Evolutionary conservation across 495 filamentous ascomycete genomes (phyloP), one percentile per base, ranked within the genome.

Genomic region (Talaromyces stipitatus): DNA sequence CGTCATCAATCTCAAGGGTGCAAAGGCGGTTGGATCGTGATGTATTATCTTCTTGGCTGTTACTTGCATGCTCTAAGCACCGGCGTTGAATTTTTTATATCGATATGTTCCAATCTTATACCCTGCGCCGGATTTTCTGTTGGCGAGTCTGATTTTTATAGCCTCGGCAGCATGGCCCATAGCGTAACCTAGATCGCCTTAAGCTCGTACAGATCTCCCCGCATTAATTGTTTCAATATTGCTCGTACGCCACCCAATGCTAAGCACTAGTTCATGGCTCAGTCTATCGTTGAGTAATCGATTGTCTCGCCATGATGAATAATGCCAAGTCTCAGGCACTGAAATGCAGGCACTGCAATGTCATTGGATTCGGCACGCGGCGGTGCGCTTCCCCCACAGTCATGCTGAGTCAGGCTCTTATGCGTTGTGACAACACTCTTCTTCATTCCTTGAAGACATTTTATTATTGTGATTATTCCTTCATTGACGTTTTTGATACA

Each of bases 1-100:
- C 54, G 79, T 83, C 12, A 70, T 84, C 18, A 80, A 82, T 64
- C 61, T 84, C 36, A 72, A 69, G 24, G 76, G 78, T 3, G 77
- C 76, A 22, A 72, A 77, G 58, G 78, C 80, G 5, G 78, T 77
- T n/a, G 81, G 81, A 1, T 62, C 70, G 4, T 70, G 71, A 55
- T 75, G 50, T n/a, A n/a, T n/a, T n/a, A n/a, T n/a, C n/a, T n/a
- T n/a, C n/a, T n/a, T n/a, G n/a, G n/a, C n/a, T n/a, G n/a, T n/a
- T n/a, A n/a, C 12, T 1, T 20, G 45, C 20, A 48, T 14, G 45
- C 10, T 48, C 45, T 24, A 48, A 6, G 7, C 18, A 55, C 23
- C 20, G 50, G 50, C 50, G 50, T 53, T 53, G 14, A 2, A 24
- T 7, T 30, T 33, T 33, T 33, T 6, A n/a, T n/a, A n/a, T n/a